phyloP scores from a whole-genome alignment of 352 stramenopile genomes.

The Pythium diclinum region DNA sequence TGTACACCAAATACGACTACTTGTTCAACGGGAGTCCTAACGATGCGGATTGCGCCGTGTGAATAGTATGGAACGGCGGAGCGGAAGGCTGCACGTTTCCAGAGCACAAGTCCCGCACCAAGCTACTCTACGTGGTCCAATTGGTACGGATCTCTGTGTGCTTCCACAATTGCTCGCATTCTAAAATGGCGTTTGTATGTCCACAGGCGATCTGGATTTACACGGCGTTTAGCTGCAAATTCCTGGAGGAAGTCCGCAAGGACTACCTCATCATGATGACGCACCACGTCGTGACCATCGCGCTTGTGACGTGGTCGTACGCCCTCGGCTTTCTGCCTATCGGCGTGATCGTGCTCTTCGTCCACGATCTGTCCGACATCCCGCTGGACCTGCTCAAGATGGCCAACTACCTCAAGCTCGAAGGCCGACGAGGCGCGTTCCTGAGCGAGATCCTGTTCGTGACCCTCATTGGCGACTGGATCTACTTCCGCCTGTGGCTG shows the following conservation, averaged over 20 bases:
- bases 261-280: conserved; percentile 91
- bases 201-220: conserved; percentile 86
- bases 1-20: too few relatives aligned
- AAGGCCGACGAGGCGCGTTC: conserved; percentile 67
- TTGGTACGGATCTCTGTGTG: conserved; percentile 24
- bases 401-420: conserved; percentile 88
- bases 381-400: conserved; percentile 89
- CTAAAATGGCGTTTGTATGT: neutral
- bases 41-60: neutral
- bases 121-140: conserved; percentile 83
- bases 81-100: conserved; percentile 69
- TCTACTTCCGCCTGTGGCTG: conserved; percentile 86
- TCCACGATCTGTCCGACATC: conserved; percentile 89
- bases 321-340: conserved; percentile 76
- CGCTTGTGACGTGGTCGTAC: conserved; percentile 84
- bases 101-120: conserved; percentile 76
- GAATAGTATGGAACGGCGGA: conserved; percentile 74
- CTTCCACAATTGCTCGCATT: neutral
- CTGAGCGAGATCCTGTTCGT: conserved; percentile 74
- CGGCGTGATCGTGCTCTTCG: conserved; percentile 76
- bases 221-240: conserved; percentile 88
- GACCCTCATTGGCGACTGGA: conserved; percentile 58
- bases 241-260: conserved; percentile 85
- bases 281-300: conserved; percentile 85
- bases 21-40: too few relatives aligned